Evolutionary conservation across 805 yeast species (phyloP).

Genomic region (Millerozyma acaciae): DNA sequence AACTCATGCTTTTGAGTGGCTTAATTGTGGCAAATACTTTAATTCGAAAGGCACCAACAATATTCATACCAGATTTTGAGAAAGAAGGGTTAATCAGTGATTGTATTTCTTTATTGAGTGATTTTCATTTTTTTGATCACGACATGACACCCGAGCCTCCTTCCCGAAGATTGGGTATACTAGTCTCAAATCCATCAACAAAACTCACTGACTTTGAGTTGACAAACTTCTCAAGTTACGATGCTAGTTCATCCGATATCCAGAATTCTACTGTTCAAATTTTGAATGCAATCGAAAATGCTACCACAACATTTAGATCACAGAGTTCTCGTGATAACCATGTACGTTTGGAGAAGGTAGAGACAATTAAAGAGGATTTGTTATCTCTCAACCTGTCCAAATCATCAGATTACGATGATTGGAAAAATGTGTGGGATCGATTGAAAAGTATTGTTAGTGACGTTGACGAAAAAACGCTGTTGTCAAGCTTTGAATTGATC

Average conservation of each 20-base stretch:
- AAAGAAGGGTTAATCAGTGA: conserved; percentile 72
- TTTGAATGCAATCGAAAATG: too few relatives aligned
- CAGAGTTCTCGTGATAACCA: conserved; percentile 7
- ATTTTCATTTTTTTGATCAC: conserved; percentile 11
- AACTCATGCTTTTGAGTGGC: conserved; percentile 47
- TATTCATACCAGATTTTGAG: conserved; percentile 48
- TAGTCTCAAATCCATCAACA: too few relatives aligned
- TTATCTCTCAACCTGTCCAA: conserved; percentile 3
- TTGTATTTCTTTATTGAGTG: conserved; percentile 30
- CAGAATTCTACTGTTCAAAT: too few relatives aligned
- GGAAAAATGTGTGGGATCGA: conserved; percentile 25
- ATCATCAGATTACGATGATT: conserved; percentile 31
- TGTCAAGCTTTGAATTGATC: conserved; percentile 74
- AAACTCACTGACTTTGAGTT: too few relatives aligned
- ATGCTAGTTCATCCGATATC: too few relatives aligned
- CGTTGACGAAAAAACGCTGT: conserved; percentile 10
- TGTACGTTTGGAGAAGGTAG: conserved; percentile 15
- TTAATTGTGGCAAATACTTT: conserved; percentile 46
- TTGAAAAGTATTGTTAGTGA: conserved; percentile 16
- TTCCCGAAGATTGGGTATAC: too few relatives aligned
- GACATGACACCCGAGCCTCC: too few relatives aligned
- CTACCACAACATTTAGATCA: too few relatives aligned
- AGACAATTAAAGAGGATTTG: conserved; percentile 10
- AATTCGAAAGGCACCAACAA: conserved; percentile 39
- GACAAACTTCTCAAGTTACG: too few relatives aligned